Conservation (phyloP, 108 stramenopile species). For the Stephanodiscus triporus region DNA sequence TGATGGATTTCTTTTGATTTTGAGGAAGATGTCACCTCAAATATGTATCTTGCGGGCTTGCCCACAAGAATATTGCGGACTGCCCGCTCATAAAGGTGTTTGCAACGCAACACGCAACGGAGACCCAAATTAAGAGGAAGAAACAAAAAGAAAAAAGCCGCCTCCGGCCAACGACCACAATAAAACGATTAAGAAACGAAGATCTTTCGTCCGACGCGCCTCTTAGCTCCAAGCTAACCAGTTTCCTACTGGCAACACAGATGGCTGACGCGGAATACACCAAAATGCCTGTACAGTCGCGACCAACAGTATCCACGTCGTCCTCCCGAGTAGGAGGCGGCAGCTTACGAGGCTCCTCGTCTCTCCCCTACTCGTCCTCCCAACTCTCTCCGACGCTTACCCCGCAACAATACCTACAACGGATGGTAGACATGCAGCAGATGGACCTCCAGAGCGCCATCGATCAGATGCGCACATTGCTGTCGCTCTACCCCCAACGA, state of each 20-base stretch:
- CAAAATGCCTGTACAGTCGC: constrained; percentile 42
- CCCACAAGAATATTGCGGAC: too few relatives aligned
- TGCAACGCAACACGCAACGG: too few relatives aligned
- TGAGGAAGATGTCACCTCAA: background rate
- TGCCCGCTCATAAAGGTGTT: too few relatives aligned
- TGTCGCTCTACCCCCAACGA: constrained; percentile 64
- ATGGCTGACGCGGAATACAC: constrained; percentile 18
- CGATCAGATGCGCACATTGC: constrained; percentile 89
- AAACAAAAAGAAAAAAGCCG: too few relatives aligned
- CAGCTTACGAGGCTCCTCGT: constrained; percentile 25
- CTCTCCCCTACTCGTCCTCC: constrained; percentile 17
- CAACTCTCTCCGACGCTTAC: constrained; percentile 29
- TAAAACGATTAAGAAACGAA: background rate
- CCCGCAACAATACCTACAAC: constrained; percentile 60
- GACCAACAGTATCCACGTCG: constrained; percentile 26
- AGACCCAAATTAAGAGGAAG: too few relatives aligned
- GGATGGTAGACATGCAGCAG: constrained; percentile 75
- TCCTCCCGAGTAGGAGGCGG: constrained; percentile 12
- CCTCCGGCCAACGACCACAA: background rate
- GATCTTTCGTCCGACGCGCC: background rate
- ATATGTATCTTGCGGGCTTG: background rate
- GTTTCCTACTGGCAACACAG: background rate
- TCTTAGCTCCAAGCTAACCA: background rate
- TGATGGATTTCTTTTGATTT: constrained; percentile 3
- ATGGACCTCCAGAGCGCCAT: constrained; percentile 89